Base-by-base conservation (phyloP, 345 rosid species). In the Pugionium dolabratum region DNA sequence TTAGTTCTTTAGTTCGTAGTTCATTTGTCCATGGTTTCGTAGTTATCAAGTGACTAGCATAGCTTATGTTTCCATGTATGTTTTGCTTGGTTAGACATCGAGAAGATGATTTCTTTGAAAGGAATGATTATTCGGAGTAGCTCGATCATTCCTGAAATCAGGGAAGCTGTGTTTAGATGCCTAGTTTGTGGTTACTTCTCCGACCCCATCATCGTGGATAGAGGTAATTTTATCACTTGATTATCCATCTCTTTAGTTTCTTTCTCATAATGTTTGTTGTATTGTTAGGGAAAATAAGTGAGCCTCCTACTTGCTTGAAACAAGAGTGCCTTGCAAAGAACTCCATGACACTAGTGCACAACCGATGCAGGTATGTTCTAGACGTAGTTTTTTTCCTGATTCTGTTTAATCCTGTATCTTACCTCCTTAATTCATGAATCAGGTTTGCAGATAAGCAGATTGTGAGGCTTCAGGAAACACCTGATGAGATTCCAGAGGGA, bases 401-500 rank as follows among this genome's bases (percentile, higher is more conserved):
- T 9, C 5, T 35, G 50, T 9, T 52, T 6, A 26, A 0, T 27
- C 2, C 3, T 71, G 58, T 32, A 51, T 10, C 33, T 59, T 28
- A 66, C 1, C 18, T 2, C 4, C 58, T 30, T 9, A 36, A 27
- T 43, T 26, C 0, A 50, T 30, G 36, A 2, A 64, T 62, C 84
- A 90, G 99, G 79, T 94, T 94, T 78, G 92, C 90, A 1, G 97
- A 94, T 79, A 94, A 88, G 96, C 97, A 94, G 82, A 90, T 94
- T 70, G 95, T 94, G 75, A 84, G 93, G 82, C 99, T 94, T 49
- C 99, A 90, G 80, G 99, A 94, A 79, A 94, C 96, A 1, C 97
- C 95, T 43, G 97, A 94, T 76, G 95, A 94, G 76, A 94, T 94
- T 63, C 97, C 97, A 18, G 95, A 90, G 32, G 96, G 97, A 66